Conservation (phyloP, 495 filamentous ascomycete genomes). For the Collariella sp. region DNA sequence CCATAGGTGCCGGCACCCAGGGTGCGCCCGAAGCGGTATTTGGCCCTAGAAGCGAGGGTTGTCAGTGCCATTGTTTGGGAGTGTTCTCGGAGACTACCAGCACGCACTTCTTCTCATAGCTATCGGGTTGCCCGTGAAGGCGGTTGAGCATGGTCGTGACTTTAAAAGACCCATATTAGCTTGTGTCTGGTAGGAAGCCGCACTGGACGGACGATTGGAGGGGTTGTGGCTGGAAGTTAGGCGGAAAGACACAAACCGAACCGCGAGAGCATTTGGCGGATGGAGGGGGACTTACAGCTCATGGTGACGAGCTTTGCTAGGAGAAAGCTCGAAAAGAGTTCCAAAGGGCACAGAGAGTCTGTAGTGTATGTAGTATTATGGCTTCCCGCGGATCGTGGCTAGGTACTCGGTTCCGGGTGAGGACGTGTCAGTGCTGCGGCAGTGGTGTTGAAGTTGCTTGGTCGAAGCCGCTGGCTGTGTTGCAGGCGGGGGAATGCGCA, state of each 20-base stretch:
- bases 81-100: background rate
- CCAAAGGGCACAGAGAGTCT: background rate
- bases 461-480: constrained; percentile 8
- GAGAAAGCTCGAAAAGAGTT: constrained; percentile 7
- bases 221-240: background rate
- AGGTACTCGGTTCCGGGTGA: background rate
- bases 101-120: constrained; percentile 92
- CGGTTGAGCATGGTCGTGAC: constrained; percentile 93
- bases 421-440: background rate
- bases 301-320: constrained; percentile 24
- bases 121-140: constrained; percentile 93
- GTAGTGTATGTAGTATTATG: constrained; percentile 5
- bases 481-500: constrained; percentile 3
- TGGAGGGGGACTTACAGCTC: constrained; percentile 32
- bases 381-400: background rate
- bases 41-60: constrained; percentile 46
- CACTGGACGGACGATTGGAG: background rate
- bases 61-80: constrained; percentile 12
- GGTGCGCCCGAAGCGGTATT: constrained; percentile 86
- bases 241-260: constrained; percentile 19
- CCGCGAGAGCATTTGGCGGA: constrained; percentile 16
- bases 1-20: constrained; percentile 97
- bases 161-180: constrained; percentile 28
- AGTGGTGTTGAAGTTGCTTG: background rate
- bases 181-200: background rate